These are phyloP conservation scores for Oryza brachyantha DNA, from an alignment of 176 grass and related monocot genomes.

Conservation along the genomic window DNA sequence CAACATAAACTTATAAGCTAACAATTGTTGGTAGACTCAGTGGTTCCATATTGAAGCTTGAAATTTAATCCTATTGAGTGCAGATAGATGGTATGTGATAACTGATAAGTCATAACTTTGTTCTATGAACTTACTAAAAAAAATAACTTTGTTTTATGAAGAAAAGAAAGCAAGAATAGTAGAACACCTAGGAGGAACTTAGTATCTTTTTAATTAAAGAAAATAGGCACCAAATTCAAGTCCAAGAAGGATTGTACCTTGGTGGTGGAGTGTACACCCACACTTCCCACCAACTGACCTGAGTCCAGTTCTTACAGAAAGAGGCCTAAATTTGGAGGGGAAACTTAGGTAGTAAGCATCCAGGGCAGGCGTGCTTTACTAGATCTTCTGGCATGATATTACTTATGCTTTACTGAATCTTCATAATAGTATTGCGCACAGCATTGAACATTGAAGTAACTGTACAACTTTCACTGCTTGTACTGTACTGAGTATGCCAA, in stretches of 20 bases:
- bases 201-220: neutral
- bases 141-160: neutral
- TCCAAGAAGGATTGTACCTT: neutral
- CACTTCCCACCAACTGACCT: neutral
- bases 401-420: neutral
- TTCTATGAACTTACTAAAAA: no score
- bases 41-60: neutral
- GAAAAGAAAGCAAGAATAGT: neutral
- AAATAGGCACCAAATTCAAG: neutral
- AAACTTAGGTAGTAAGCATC: neutral
- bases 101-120: no score
- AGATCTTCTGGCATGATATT: neutral
- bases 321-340: neutral
- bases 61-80: neutral
- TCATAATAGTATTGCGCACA: neutral
- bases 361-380: neutral
- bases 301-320: neutral
- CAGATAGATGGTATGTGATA: neutral
- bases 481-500: neutral
- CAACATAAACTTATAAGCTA: neutral
- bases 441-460: slow-evolving; percentile 1
- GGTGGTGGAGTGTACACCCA: neutral
- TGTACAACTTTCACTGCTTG: neutral
- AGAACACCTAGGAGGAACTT: neutral
- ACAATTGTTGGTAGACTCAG: neutral